Base-by-base conservation (phyloP, 139 green algal genomes). In the Chlamydomonas sphaeroides region DNA sequence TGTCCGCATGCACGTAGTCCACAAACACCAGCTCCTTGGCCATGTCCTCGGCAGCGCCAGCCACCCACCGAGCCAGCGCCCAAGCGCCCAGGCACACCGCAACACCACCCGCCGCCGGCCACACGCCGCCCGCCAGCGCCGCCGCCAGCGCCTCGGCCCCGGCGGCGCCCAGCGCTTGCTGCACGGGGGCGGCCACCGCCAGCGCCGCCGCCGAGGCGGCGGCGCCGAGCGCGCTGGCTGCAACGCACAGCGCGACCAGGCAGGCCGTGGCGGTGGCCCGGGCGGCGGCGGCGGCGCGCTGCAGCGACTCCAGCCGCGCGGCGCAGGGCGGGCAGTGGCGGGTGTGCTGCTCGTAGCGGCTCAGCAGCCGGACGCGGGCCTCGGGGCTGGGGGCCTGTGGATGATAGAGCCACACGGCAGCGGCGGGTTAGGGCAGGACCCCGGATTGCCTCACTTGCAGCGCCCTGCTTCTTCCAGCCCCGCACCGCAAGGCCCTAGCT, bases 311-410 rank as follows among this genome's bases (percentile, higher is more conserved):
- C 41, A 65, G 53, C 11, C 51, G 35, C 1, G 21, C 18, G 32
- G 23, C 25, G 71, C 71, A 79, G 53, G 14, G 3, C 23, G 71
- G 71, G 71, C 71, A 79, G 71, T 79, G 53, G 36, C 71, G 71
- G 2, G 71, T 79, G 71, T 79, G 71, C 71, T 79, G 71, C 30
- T 79, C 48, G 36, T 68, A 68, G 35, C 71, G 71, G 71, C 39
- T 21, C 11, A 79, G 71, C 35, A 51, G 25, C 0, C 15, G 17
- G 25, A 8, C 4, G 36, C 71, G 71, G 2, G 14, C 53, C 10
- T 51, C 53, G 18, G 53, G 36, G 53, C 15, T 77, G 69, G 69
- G 68, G 11, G 68, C 68, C 68, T 75, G 68, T 3, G 30, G 30
- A 30, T 14, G 5, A 17, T 3, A 3, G 15, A 4, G 28, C 30